phyloP scores from a whole-genome alignment of 129 eudicot species.

The Dittrichia graveolens region DNA sequence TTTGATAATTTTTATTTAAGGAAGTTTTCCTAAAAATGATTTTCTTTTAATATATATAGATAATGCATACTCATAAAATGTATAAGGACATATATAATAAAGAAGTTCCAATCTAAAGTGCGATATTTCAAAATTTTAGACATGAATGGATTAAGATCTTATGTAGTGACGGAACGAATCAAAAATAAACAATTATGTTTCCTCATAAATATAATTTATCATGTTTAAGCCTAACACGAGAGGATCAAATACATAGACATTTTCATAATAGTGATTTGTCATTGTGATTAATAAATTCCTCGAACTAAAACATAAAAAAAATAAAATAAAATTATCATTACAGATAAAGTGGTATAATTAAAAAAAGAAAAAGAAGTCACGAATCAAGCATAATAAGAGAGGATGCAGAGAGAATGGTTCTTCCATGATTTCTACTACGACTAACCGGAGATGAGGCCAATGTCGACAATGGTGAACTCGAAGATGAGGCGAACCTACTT shows the following conservation, averaged over 20 bases:
- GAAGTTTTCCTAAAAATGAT: no score
- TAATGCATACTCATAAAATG: no score
- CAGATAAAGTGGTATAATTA: background rate
- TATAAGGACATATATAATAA: no score
- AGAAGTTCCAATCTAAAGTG: no score
- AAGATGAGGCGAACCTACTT: slow-evolving; percentile 48
- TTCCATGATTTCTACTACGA: slow-evolving; percentile 20
- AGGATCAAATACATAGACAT: no score
- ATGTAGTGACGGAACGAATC: no score
- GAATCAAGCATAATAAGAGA: slow-evolving; percentile 40
- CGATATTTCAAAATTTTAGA: no score
- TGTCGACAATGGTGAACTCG: slow-evolving; percentile 37
- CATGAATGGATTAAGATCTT: no score
- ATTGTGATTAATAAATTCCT: background rate
- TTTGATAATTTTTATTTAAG: no score
- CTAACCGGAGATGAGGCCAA: slow-evolving; percentile 39
- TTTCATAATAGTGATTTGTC: background rate
- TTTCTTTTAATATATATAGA: no score
- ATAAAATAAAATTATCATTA: slow-evolving; percentile 15
- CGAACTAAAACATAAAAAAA: background rate
- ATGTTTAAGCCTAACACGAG: no score
- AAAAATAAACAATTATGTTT: no score
- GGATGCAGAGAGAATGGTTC: slow-evolving; percentile 31
- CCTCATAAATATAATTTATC: background rate
- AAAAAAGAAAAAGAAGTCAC: slow-evolving; percentile 21